These are phyloP conservation scores for Tillandsia fasciculata DNA, from an alignment of 176 grass and related monocot genomes.

Conservation along the genomic window DNA sequence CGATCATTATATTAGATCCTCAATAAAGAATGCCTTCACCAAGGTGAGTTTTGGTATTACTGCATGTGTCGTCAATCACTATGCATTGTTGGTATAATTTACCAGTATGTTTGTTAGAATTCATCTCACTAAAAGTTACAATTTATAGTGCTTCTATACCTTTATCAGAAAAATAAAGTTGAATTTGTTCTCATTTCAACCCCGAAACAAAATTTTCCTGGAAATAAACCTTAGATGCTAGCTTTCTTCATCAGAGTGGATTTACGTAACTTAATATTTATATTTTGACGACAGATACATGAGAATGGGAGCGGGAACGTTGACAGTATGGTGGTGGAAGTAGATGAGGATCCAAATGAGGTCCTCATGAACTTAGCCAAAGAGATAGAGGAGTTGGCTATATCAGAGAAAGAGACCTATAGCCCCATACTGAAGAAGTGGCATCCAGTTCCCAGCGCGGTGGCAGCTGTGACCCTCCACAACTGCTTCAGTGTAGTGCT, in stretches of 20 bases:
- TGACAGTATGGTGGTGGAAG: constrained; percentile 74
- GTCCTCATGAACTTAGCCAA: constrained; percentile 32
- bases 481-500: constrained; percentile 2
- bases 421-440: constrained; percentile 16
- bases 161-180: not conserved
- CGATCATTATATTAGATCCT: constrained; percentile 45
- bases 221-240: not conserved
- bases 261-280: not conserved
- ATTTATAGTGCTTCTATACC: not conserved
- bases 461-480: constrained; percentile 16
- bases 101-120: not conserved
- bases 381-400: constrained; percentile 26
- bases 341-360: constrained; percentile 65
- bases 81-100: not conserved
- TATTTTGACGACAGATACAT: constrained; percentile 28
- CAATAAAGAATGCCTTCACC: constrained; percentile 44
- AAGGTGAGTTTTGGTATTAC: constrained; percentile 21
- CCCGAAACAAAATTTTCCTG: not conserved
- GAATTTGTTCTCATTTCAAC: too few species aligned
- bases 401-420: constrained; percentile 10
- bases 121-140: not conserved
- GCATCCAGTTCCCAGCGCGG: constrained; percentile 7
- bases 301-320: constrained; percentile 37
- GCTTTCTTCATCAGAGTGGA: not conserved
- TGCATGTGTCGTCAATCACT: not conserved